phyloP scores from a whole-genome alignment of 176 grass and related monocot species.

The Aegilops umbellulata region DNA sequence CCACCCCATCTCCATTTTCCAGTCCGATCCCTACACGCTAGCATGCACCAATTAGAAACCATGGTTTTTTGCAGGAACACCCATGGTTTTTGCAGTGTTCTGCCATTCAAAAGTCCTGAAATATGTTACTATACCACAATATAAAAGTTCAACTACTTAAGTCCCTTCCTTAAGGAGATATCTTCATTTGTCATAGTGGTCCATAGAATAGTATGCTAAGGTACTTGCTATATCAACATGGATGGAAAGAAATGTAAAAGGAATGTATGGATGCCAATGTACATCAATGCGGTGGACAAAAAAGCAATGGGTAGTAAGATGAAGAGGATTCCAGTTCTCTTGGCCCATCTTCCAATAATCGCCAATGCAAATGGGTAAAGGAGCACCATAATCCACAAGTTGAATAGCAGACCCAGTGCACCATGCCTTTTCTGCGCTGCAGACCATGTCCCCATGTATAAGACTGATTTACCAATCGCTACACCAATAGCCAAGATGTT shows the following conservation, averaged over 20 bases:
- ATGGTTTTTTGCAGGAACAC: too few species aligned
- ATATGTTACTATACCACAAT: not conserved
- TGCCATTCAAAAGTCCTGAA: too few species aligned
- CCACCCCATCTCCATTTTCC: too few species aligned
- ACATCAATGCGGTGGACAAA: not conserved
- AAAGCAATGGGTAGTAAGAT: not conserved
- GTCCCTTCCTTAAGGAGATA: not conserved
- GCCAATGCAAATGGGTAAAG: slow-evolving; percentile 34
- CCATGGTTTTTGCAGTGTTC: too few species aligned
- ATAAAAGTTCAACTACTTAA: not conserved
- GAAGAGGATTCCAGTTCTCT: slow-evolving; percentile 23
- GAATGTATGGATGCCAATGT: not conserved
- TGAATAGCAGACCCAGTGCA: slow-evolving; percentile 24
- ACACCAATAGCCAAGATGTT: slow-evolving; percentile 40
- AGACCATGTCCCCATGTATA: slow-evolving; percentile 13
- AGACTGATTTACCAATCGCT: slow-evolving; percentile 10
- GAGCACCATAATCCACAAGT: slow-evolving; percentile 33
- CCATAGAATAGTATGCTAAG: not conserved
- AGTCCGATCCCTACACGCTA: too few species aligned
- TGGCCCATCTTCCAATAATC: slow-evolving; percentile 12
- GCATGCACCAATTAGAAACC: too few species aligned
- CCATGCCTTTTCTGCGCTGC: not conserved
- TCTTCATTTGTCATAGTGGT: not conserved
- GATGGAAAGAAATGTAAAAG: not conserved
- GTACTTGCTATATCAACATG: not conserved